Conservation (phyloP, 805 yeast species). For the Kluyveromyces siamensis region DNA sequence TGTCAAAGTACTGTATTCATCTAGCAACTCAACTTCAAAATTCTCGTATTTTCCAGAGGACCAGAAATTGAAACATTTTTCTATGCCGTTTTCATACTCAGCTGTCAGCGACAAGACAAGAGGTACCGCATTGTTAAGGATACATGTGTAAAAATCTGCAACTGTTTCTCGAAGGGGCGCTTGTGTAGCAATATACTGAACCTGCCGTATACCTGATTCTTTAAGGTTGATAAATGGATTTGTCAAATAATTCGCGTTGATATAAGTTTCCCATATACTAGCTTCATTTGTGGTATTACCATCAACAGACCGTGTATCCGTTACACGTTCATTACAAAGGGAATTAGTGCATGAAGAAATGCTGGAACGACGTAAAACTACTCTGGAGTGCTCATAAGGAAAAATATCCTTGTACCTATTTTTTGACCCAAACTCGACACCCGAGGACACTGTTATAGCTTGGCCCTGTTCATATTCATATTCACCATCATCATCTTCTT, state of each 20-base stretch:
- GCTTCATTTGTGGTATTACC: slow-evolving; percentile 8
- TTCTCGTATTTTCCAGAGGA: slow-evolving; percentile 41
- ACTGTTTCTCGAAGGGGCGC: slow-evolving; percentile 75
- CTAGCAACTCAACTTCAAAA: slow-evolving; percentile 17
- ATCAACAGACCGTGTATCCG: background rate
- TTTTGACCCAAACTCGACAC: slow-evolving; percentile 72
- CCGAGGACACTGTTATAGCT: slow-evolving; percentile 46
- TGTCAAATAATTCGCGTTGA: slow-evolving; percentile 73
- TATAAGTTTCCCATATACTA: slow-evolving; percentile 45
- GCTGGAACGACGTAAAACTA: slow-evolving; percentile 35
- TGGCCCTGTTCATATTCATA: slow-evolving; percentile 9
- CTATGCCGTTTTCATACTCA: slow-evolving; percentile 65
- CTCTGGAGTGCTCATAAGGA: slow-evolving; percentile 81
- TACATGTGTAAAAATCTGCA: slow-evolving; percentile 78
- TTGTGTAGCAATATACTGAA: slow-evolving; percentile 73
- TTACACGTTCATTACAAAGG: background rate
- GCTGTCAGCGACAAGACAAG: slow-evolving; percentile 69
- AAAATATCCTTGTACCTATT: slow-evolving; percentile 85
- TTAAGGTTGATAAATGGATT: slow-evolving; percentile 6
- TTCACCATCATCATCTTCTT: slow-evolving; percentile 1
- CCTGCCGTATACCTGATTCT: slow-evolving; percentile 9
- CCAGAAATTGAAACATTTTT: slow-evolving; percentile 85
- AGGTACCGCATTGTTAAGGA: slow-evolving; percentile 52
- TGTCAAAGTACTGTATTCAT: slow-evolving; percentile 10
- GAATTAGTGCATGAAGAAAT: background rate